phyloP scores from a whole-genome alignment of 2,329 filamentous ascomycete genomes.

The Penicillium fuscoglaucum region DNA sequence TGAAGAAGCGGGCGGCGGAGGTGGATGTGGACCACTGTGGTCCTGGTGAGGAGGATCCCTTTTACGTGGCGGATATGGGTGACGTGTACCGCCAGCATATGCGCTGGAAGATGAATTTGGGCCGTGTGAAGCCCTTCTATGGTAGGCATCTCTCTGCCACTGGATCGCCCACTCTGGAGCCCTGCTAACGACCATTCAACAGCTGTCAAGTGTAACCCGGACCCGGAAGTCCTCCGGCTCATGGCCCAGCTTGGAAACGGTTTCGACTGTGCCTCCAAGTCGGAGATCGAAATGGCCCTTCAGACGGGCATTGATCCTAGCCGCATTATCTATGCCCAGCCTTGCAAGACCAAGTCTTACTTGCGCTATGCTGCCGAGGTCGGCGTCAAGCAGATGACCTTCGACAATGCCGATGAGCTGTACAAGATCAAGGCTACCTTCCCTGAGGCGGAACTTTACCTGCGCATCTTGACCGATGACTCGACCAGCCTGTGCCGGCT shows the following conservation, averaged over 20 bases:
- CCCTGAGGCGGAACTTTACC: conserved; percentile 83
- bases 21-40: conserved; percentile 87
- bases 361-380: conserved; percentile 82
- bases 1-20: conserved; percentile 78
- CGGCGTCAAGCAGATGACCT: conserved; percentile 97
- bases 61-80: conserved; percentile 96
- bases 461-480: conserved; percentile 95
- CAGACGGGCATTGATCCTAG: conserved; percentile 77
- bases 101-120: conserved; percentile 93
- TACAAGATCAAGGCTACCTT: conserved; percentile 95
- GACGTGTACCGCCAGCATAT: conserved; percentile 98
- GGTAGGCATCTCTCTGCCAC: conserved; percentile 55
- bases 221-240: conserved; percentile 82
- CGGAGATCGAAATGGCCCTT: conserved; percentile 91
- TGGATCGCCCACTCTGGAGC: background rate
- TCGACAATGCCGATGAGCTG: conserved; percentile 96
- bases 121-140: conserved; percentile 93
- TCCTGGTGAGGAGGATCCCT: conserved; percentile 92
- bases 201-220: conserved; percentile 99
- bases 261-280: conserved; percentile 98
- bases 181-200: conserved; percentile 12
- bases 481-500: conserved; percentile 90
- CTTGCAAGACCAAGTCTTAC: conserved; percentile 99
- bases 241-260: conserved; percentile 86
- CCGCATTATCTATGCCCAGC: conserved; percentile 98